Evolutionary conservation across 176 grass and related monocot species (phyloP).

Genomic region (Pontederia paniculata): DNA sequence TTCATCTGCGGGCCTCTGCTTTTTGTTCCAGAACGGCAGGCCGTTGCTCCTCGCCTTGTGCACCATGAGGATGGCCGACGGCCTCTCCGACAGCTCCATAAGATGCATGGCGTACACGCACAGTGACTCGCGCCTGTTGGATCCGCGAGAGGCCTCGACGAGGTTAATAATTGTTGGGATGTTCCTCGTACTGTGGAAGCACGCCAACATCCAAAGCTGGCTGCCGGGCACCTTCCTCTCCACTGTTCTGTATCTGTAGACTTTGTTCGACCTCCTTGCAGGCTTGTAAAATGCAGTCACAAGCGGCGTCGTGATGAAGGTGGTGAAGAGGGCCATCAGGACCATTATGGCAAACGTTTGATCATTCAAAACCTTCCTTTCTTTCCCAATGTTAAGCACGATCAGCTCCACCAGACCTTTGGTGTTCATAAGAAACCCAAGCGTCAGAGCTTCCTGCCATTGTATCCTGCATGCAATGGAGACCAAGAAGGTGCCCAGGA

Average conservation of each 20-base stretch:
- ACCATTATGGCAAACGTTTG: constrained; percentile 4
- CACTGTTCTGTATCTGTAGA: neutral
- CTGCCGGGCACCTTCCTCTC: neutral
- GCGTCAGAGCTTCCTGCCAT: neutral
- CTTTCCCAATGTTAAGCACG: constrained; percentile 4
- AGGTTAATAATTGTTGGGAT: constrained; percentile 1
- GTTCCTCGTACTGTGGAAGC: neutral
- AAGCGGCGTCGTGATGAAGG: constrained; percentile 10
- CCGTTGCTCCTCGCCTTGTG: constrained; percentile 1
- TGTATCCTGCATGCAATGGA: neutral
- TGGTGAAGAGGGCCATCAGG: constrained; percentile 11
- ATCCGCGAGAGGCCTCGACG: neutral
- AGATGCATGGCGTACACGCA: neutral
- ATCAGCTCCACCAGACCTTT: constrained; percentile 8
- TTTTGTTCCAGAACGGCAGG: constrained; percentile 3
- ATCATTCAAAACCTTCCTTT: constrained; percentile 5
- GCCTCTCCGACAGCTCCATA: neutral
- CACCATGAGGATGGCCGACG: constrained; percentile 2
- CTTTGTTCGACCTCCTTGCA: neutral
- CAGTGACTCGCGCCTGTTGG: neutral
- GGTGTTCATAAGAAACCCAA: neutral
- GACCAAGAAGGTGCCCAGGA: constrained; percentile 1
- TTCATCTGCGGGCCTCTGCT: neutral
- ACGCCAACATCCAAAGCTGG: neutral
- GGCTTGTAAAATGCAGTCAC: constrained; percentile 6